Evolutionary conservation across 2,329 filamentous ascomycete species (phyloP), one percentile per base, ranked within the genome.

Genomic region (Colletotrichum sp.): DNA sequence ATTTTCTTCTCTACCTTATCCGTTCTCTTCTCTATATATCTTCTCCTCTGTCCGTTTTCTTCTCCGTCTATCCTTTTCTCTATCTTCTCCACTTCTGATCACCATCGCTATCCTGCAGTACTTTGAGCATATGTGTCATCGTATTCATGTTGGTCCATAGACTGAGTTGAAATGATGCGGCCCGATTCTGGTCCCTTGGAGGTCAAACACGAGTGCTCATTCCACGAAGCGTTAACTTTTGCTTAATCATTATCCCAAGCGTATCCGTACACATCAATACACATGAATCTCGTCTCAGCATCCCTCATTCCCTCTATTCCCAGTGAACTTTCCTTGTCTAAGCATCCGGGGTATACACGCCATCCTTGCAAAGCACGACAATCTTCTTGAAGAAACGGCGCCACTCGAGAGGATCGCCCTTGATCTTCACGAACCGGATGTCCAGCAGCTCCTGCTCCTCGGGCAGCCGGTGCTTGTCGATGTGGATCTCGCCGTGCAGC

Each of bases 341-440:
- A 78, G 82, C 77, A 63, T 88, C 86, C 4, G 86, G 86, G 75
- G 87, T 84, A 83, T 92, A 95, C 60, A 99, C 93, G 10, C 92
- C 95, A 82, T 98, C 95, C 82, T 95, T 95, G 86, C 96, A 98
- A 76, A 96, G 88, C 78, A 98, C 89, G 34, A 95, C 95, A n/a
- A 98, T 91, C 84, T 95, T 96, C 87, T 99, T 99, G 89, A 99
- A 99, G 83, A 99, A 95, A 39, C 97, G 89, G 77, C 97, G 92
- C 97, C 98, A 99, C 87, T 99, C 96, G 66, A 99, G 86, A 7
- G 97, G 97, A 87, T 99, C 97, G 8, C 97, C 97, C 87, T 98
- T 98, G 70, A 95, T 90, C 87, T 99, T 99, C 79, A 98, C 91
- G 83, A 99, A 99, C 68, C 95, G 91, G 32, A 98, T 95, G 84